Evolutionary conservation across 129 eudicot genomes (phyloP), one percentile per base, ranked within the genome.

Genomic region (Ambrosia artemisiifolia): DNA sequence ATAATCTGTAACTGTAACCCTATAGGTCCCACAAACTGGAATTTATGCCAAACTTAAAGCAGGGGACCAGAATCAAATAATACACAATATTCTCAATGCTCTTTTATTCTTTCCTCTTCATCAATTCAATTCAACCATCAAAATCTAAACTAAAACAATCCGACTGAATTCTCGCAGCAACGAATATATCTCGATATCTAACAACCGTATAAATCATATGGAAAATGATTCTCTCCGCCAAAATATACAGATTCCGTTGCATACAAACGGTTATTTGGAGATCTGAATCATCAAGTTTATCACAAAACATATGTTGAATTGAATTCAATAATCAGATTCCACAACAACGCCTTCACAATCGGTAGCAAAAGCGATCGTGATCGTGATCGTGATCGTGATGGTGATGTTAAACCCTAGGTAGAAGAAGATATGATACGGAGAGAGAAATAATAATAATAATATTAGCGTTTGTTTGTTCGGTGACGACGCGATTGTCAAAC

Each of bases 61-160:
- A 83, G 87, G 87, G 87, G 90, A 75, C 88, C 92, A 73, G 19
- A 56, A n/a, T 55, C 28, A 43, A 61, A 71, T 40, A 60, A 36
- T 24, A 24, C 28, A 66, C 11, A 17, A 20, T 32, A 7, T 3
- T 40, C 33, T 20, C n/a, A 18, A 76, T 72, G 87, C 80, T 67
- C 63, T n/a, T 32, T 70, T 65, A 67, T 84, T 72, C 62, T 66
- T 78, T 72, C 63, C 71, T 70, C 76, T 78, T 74, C 69, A 77
- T 53, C 78, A 59, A 70, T 14, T 65, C 38, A 68, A 74, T 56
- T 61, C 77, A 85, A 70, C 59, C 77, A 75, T 66, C 84, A 78
- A 78, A 78, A 49, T 66, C 65, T 50, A 32, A 40, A 71, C 40
- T 70, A 65, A 40, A 40, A 24, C 1, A 24, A 24, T 24, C 28